Evolutionary conservation across 2,329 filamentous ascomycete species (phyloP).

Genomic region (Graphilbum sp.): DNA sequence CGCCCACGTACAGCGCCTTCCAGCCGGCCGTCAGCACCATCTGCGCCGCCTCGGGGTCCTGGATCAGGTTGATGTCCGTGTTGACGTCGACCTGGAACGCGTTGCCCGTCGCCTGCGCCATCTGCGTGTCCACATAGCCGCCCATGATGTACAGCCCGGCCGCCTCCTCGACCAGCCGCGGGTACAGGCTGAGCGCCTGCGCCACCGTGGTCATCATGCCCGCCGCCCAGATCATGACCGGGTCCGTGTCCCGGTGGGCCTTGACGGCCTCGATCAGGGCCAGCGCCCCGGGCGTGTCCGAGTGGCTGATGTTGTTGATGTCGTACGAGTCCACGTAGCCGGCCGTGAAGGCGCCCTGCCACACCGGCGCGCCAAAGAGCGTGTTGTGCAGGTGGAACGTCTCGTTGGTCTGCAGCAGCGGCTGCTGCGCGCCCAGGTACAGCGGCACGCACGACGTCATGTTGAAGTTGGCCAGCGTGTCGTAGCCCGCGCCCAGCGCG

Average conservation of each 20-base stretch:
- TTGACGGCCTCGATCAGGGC: conserved; percentile 2
- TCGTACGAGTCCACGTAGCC: conserved; percentile 2
- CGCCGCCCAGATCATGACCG: conserved; percentile 5
- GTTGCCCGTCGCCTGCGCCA: conserved; percentile 1
- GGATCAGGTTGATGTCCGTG: conserved; percentile 6
- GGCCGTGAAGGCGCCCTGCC: conserved; percentile 3
- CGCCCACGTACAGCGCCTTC: conserved; percentile 5
- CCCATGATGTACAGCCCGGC: conserved; percentile 5
- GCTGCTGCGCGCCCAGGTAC: conserved; percentile 5
- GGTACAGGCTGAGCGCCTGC: conserved; percentile 4
- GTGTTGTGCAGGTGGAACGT: conserved; percentile 4
- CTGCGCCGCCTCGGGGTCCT: conserved; percentile 4
- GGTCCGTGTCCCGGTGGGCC: conserved; percentile 2
- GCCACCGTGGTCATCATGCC: conserved; percentile 6
- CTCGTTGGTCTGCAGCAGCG: conserved; percentile 4
- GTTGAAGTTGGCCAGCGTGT: conserved; percentile 2
- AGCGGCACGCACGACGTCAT: conserved; percentile 3
- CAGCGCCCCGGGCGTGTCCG: background rate
- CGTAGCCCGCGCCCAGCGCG: conserved; percentile 1
- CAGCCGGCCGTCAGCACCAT: conserved; percentile 4
- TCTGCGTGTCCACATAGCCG: conserved; percentile 3
- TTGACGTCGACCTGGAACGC: conserved; percentile 4
- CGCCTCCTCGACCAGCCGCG: conserved; percentile 2
- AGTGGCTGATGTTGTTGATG: conserved; percentile 1
- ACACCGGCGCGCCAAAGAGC: conserved; percentile 4